These are phyloP conservation scores for Fraxinus albicans DNA, from an alignment of 305 asterid species.

Conservation along the genomic window DNA sequence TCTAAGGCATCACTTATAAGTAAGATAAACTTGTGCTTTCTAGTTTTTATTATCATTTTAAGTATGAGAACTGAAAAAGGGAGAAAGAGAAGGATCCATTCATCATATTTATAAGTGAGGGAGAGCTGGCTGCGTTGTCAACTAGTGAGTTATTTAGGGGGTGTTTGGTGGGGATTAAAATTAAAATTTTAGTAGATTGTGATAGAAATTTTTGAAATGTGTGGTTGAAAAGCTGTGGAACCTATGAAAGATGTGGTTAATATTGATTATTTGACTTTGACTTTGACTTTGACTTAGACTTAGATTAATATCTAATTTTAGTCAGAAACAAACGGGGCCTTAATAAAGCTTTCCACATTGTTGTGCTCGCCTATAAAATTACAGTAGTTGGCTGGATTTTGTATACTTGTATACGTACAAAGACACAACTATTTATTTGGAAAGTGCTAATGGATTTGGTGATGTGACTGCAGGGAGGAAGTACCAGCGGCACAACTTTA, in stretches of 20 bases:
- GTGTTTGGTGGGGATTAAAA: too few relatives aligned
- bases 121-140: background rate
- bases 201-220: too few relatives aligned
- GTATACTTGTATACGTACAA: background rate
- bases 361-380: background rate
- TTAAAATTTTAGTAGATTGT: too few relatives aligned
- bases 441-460: constrained; percentile 14
- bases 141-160: background rate
- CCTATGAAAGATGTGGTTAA: too few relatives aligned
- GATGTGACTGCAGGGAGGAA: constrained; percentile 68
- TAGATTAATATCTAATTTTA: too few relatives aligned
- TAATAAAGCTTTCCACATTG: background rate
- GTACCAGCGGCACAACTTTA: constrained; percentile 71
- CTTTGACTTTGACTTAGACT: too few relatives aligned
- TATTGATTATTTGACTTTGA: too few relatives aligned
- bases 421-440: background rate
- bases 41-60: background rate
- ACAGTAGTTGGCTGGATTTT: background rate
- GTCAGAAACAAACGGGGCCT: too few relatives aligned
- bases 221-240: too few relatives aligned
- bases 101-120: background rate
- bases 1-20: background rate
- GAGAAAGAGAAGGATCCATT: background rate
- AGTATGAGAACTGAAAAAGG: background rate
- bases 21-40: background rate